Evolutionary conservation across 768 basidiomycete species (phyloP), one percentile per base, ranked within the genome.

Genomic region (Hebeloma cylindrosporum): DNA sequence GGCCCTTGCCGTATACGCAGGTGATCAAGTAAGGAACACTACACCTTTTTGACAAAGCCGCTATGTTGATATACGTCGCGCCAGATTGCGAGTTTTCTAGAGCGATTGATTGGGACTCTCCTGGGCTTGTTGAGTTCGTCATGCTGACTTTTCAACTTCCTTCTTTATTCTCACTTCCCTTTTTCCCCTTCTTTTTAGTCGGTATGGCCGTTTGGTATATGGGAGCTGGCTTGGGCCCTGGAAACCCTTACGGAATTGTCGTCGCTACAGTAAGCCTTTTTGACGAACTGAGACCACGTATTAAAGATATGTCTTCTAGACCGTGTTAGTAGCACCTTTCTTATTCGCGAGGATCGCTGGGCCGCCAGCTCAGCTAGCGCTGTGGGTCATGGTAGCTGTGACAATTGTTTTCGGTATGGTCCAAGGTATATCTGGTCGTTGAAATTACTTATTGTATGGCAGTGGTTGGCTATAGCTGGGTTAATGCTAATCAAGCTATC

Each of bases 171-270:
- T 11, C 29, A 36, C 27, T 11, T 2, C 18, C 9, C 4, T 28
- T 11, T 28, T 32, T 43, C 8, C 10, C 11, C n/a, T 23, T 14
- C 9, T 33, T 11, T 17, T 26, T 23, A 63, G 66, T 68, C 35
- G 73, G 72, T 8, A 66, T 72, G 61, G 68, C 57, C 6, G 61
- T 65, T 11, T 74, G 73, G 73, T 74, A 74, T 43, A 72, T 74
- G 6, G 68, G 69, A 3, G 61, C 71, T 17, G 71, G 71, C 4
- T 36, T 44, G 20, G 67, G 64, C 7, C 39, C 54, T 23, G 73
- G 71, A 21, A 73, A 72, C 38, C 66, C 70, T 10, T 73, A 72
- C 43, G 71, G 69, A 18, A 50, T 72, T 5, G 71, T 71, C 27
- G 53, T 71, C 9, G 71, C 67, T 14, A 62, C 69, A 18, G 72